A percentile compares a stretch with the other conserved stretches of the same genome.
Conservation (phyloP, 106 monocot species). For the Acorus calamus region DNA sequence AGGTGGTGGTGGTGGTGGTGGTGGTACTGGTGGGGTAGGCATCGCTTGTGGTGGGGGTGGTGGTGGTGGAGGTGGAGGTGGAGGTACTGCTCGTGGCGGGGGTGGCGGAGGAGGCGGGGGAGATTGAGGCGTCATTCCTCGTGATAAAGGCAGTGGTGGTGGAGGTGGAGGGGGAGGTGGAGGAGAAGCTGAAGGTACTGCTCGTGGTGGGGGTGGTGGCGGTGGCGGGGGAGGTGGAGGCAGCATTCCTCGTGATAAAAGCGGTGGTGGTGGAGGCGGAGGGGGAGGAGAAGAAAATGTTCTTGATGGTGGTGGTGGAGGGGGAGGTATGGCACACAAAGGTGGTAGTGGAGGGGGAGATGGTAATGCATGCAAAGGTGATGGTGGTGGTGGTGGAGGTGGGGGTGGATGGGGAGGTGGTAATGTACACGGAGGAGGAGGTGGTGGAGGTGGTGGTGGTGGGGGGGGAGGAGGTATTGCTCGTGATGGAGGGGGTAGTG, state of each 20-base stretch:
- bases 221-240: slow-evolving; percentile 1
- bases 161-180: too few relatives aligned
- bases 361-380: too few relatives aligned
- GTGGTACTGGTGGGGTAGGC: not conserved
- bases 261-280: not conserved
- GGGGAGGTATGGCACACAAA: not conserved
- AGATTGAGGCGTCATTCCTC: not conserved
- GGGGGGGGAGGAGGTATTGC: not conserved
- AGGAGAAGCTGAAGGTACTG: slow-evolving; percentile 7
- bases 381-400: slow-evolving; percentile 6
- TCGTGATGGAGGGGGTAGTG: too few relatives aligned
- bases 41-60: slow-evolving; percentile 13
- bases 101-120: slow-evolving; percentile 5
- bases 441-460: slow-evolving; percentile 10
- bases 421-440: slow-evolving; percentile 7
- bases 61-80: too few relatives aligned
- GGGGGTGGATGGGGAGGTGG: slow-evolving; percentile 10
- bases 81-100: slow-evolving; percentile 1
- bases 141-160: not conserved
- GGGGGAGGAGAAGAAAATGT: not conserved
- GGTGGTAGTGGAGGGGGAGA: not conserved
- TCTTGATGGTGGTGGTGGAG: not conserved
- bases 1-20: too few relatives aligned
- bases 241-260: not conserved
- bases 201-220: slow-evolving; percentile 6